A percentile compares a stretch with the other conserved stretches of the same genome.
These are phyloP conservation scores for Phytopythium chamaehyphon DNA, from an alignment of 352 stramenopile genomes.

Conservation along the genomic window DNA sequence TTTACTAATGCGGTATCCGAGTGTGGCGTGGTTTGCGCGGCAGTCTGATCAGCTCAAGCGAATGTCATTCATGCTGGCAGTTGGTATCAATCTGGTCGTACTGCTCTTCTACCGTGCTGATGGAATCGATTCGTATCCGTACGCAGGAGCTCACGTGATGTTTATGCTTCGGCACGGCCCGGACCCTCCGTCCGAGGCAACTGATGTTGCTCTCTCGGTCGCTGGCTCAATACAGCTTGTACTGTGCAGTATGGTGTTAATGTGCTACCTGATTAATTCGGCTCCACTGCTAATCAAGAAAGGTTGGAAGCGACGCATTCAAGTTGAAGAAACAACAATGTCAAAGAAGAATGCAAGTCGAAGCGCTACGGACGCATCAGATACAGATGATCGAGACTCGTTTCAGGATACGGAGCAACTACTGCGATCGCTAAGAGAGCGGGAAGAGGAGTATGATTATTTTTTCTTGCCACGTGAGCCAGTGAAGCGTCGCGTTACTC, in stretches of 20 bases:
- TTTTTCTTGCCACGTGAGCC: conserved; percentile 33
- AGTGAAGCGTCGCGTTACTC: background rate
- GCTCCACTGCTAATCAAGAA: conserved; percentile 66
- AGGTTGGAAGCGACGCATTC: conserved; percentile 56
- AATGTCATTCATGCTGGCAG: conserved; percentile 40
- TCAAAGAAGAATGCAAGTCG: conserved; percentile 42
- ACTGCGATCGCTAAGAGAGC: conserved; percentile 47
- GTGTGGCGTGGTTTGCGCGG: conserved; percentile 29
- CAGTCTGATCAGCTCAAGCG: conserved; percentile 48
- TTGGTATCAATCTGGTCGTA: conserved; percentile 57
- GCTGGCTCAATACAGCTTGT: conserved; percentile 50
- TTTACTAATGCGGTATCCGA: conserved; percentile 26
- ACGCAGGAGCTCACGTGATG: conserved; percentile 33
- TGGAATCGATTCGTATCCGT: conserved; percentile 47
- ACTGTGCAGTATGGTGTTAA: conserved; percentile 41
- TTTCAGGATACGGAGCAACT: conserved; percentile 66
- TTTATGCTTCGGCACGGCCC: conserved; percentile 21
- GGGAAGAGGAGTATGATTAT: conserved; percentile 66
- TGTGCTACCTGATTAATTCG: conserved; percentile 64
- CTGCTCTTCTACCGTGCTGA: conserved; percentile 56
- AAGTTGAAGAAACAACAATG: conserved; percentile 25
- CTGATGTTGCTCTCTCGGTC: conserved; percentile 33
- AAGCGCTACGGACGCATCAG: background rate
- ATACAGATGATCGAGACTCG: conserved; percentile 41
- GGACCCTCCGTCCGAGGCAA: conserved; percentile 19